Evolutionary conservation across 1,284 basidiomycete genomes (phyloP).

Genomic region (Cryptococcus jaspeensis): DNA sequence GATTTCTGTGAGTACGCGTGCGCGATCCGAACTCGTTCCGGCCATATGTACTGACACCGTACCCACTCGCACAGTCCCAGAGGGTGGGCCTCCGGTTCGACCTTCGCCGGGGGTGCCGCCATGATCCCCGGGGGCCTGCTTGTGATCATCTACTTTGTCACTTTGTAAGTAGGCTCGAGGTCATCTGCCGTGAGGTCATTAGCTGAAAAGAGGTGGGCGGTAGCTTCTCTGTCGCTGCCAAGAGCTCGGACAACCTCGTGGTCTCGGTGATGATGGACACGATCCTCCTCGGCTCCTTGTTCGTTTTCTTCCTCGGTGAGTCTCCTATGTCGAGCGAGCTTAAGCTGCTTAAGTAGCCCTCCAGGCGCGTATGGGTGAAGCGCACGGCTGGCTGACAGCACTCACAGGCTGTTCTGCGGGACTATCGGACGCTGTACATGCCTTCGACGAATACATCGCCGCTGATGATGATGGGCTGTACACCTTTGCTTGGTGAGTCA

Average conservation of each 20-base stretch:
- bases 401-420: too few species aligned
- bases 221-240: slow-evolving; percentile 22
- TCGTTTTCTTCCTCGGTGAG: slow-evolving; percentile 28
- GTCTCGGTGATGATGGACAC: slow-evolving; percentile 34
- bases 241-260: slow-evolving; percentile 20
- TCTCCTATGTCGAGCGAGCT: too few species aligned
- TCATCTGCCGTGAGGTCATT: not conserved
- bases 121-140: slow-evolving; percentile 35
- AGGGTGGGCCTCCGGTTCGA: slow-evolving; percentile 13
- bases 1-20: slow-evolving; percentile 19
- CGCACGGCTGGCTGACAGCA: too few species aligned
- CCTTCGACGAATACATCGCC: too few species aligned
- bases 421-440: too few species aligned
- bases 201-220: not conserved
- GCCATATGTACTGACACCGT: not conserved
- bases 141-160: slow-evolving; percentile 30
- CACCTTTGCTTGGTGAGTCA: slow-evolving; percentile 10
- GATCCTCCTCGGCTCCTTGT: slow-evolving; percentile 26
- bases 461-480: too few species aligned
- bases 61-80: too few species aligned
- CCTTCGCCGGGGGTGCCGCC: slow-evolving; percentile 32
- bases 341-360: too few species aligned
- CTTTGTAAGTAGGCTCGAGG: slow-evolving; percentile 22
- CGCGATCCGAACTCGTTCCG: not conserved
- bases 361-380: too few species aligned